These are phyloP conservation scores for Cicer judaicum DNA, from an alignment of 306 rosid genomes.

Conservation along the genomic window DNA sequence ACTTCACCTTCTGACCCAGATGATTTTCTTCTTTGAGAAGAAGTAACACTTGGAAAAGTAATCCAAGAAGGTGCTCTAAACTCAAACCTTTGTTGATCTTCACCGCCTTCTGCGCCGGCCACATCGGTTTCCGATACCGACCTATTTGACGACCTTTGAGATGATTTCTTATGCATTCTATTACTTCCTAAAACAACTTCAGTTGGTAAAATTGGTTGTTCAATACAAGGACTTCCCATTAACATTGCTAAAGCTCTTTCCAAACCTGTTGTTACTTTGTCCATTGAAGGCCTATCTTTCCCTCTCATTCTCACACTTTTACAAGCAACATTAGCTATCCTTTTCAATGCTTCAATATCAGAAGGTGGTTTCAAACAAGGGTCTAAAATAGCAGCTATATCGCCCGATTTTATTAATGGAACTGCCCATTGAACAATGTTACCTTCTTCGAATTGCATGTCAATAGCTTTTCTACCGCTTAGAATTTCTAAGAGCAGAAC, in stretches of 20 bases:
- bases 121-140: constrained; percentile 79
- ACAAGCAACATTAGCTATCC: constrained; percentile 91
- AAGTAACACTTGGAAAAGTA: constrained; percentile 94
- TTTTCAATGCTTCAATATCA: constrained; percentile 78
- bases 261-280: constrained; percentile 89
- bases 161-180: constrained; percentile 85
- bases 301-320: constrained; percentile 98
- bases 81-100: constrained; percentile 84
- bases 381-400: constrained; percentile 62
- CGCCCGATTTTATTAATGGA: constrained; percentile 80
- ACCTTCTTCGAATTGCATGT: constrained; percentile 87
- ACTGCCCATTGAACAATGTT: constrained; percentile 98
- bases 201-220: constrained; percentile 94
- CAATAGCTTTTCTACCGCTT: constrained; percentile 94
- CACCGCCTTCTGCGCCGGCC: constrained; percentile 58
- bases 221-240: constrained; percentile 92
- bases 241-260: constrained; percentile 83
- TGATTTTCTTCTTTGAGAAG: constrained; percentile 94
- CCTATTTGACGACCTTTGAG: constrained; percentile 83
- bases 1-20: constrained; percentile 84
- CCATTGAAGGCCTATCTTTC: constrained; percentile 97
- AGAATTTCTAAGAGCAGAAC: constrained; percentile 83
- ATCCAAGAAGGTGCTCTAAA: constrained; percentile 97
- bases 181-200: constrained; percentile 93
- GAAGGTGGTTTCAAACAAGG: constrained; percentile 75